Base-by-base conservation (phyloP, 441 rosid species). In the Jatropha multifida region DNA sequence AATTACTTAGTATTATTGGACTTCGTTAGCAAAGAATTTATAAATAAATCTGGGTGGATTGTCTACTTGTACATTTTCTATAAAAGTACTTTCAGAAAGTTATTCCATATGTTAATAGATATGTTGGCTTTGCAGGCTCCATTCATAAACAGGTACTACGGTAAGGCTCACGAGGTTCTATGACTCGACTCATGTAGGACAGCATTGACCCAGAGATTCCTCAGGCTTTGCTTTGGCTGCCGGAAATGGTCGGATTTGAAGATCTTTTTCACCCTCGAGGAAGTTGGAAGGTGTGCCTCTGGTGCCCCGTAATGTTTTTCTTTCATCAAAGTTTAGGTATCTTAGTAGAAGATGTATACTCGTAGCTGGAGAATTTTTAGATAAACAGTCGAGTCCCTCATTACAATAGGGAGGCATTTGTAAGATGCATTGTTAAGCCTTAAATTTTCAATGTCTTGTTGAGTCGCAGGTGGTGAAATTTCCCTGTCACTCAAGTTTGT, bases 131-230 rank as follows among this genome's bases (percentile, higher is more conserved):
- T 80, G 90, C 92, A 92, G 97, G 84, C 85, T 38, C 75, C 84
- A 10, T 89, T 88, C 80, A 87, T 92, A 77, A 92, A 92, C 88
- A 81, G 97, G 79, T 92, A 92, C 48, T 92, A 90, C 4, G 85
- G 97, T 42, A 89, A 86, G 79, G 97, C 97, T 11, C 92, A 89
- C 1, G 86, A 89, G 76, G 79, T 90, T 73, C 83, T 92, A 51
- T 90, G 83, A 89, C 74, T 20, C 46, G 41, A 17, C 55, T 55
- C 14, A 12, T 58, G 69, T 1, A 44, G 40, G 58, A 56, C 37
- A 32, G 46, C 20, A 8, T 15, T 46, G 62, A 46, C 62, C 5
- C 58, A 56, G 61, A 71, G 77, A 55, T 44, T 20, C 49, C 27
- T 11, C 12, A 49, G 69, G 48, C 63, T 58, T 71, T 26, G 62